Evolutionary conservation across 73 alveolate genomes (phyloP), one percentile per base, ranked within the genome.

Genomic region (Stentor roeselii): DNA sequence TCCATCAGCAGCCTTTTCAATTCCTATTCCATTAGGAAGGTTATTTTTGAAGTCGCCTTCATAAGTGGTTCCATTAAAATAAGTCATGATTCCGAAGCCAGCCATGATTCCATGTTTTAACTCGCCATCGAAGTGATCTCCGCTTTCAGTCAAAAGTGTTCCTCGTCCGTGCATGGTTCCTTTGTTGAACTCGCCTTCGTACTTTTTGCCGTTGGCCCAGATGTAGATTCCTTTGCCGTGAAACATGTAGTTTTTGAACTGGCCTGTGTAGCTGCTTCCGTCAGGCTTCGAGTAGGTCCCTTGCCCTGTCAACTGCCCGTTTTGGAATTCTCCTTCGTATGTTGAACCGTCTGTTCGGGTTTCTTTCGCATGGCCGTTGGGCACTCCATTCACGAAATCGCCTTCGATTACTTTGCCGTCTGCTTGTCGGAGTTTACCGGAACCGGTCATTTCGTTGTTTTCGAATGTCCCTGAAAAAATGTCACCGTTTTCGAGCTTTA

Each of bases 1-100:
- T 31, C 88, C 89, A 50, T 78, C 83, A 27, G 85, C 60, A 85
- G 74, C 86, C 58, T 34, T 31, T 36, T 91, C 96, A 60, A 75
- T 76, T n/a, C 98, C 98, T 36, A 75, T 60, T 36, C 98, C 98
- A 67, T 85, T 83, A 15, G 30, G 27, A 21, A 32, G 59, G 3
- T 78, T 74, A 11, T 78, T 36, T 39, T 78, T n/a, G 27, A 11
- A 78, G 2, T n/a, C 41, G 32, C 86, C 86, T 40, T 58, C 83
- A 78, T 78, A 78, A 15, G 15, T 78, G 6, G 21, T 27, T 78
- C 86, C 86, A 15, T 36, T 40, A 1, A 15, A 21, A 2, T 30
- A 59, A n/a, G 14, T 21, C 35, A 78, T 1, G 2, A 21, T 78
- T 2, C 86, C 86, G 1, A 14, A 21, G 21, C 86, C 86, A 58